Conservation (phyloP, 2,329 filamentous ascomycete genomes). For the Conoideocrella luteorostrata region DNA sequence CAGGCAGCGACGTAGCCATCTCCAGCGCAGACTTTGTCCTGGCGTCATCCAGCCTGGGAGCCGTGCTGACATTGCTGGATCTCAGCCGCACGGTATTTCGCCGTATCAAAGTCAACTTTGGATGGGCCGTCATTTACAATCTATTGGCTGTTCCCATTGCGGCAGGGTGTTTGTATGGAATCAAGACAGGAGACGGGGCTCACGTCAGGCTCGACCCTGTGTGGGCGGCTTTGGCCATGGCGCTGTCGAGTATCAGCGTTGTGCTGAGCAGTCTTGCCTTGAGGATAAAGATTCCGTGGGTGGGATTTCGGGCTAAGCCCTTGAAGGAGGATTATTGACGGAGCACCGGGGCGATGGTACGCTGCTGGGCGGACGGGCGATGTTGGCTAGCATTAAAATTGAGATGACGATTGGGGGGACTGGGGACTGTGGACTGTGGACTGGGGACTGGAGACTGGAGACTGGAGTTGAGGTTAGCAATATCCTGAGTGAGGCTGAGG, state of each 20-base stretch:
- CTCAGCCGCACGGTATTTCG: constrained; percentile 67
- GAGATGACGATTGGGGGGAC: too few species aligned
- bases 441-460: too few species aligned
- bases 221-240: constrained; percentile 91
- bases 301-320: constrained; percentile 34
- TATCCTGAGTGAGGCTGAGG: too few species aligned
- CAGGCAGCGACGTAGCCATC: constrained; percentile 78
- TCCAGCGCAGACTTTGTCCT: constrained; percentile 77
- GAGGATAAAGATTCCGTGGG: constrained; percentile 39
- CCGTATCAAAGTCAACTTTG: constrained; percentile 78
- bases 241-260: constrained; percentile 83
- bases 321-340: not conserved
- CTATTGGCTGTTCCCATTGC: constrained; percentile 70
- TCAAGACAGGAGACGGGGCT: constrained; percentile 37
- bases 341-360: too few species aligned
- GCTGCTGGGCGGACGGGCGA: too few species aligned
- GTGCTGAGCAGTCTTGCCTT: constrained; percentile 74
- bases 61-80: constrained; percentile 66
- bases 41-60: constrained; percentile 61
- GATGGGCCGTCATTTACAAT: constrained; percentile 81
- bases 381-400: too few species aligned
- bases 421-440: too few species aligned
- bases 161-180: constrained; percentile 67
- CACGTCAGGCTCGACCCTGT: constrained; percentile 67
- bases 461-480: too few species aligned